Conservation (phyloP, 768 basidiomycete species). For the Rhodotorula graminis region DNA sequence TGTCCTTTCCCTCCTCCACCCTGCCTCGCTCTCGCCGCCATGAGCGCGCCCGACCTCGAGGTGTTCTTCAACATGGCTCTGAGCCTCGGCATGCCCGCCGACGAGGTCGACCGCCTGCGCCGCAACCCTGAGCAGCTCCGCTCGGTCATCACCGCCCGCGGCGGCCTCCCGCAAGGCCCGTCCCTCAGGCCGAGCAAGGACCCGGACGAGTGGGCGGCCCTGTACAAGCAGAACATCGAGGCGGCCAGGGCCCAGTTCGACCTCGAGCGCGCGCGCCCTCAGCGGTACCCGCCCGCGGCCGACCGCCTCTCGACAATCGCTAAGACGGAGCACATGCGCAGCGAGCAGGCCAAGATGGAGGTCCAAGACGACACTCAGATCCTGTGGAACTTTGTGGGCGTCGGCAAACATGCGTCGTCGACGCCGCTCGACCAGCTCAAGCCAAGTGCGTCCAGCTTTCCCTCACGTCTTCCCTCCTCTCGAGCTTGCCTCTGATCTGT, state of each 20-base stretch:
- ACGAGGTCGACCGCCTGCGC: neutral
- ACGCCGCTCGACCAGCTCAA: neutral
- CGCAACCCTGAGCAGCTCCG: neutral
- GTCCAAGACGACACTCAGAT: fast-evolving
- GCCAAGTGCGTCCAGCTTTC: neutral
- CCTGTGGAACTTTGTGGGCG: neutral
- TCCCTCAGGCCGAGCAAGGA: too few relatives aligned
- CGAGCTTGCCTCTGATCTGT: neutral
- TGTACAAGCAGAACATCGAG: neutral
- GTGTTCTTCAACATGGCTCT: neutral
- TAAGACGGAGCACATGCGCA: neutral
- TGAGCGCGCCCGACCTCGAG: neutral
- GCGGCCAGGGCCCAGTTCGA: too few relatives aligned
- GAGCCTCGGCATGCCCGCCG: neutral
- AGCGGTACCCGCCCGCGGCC: too few relatives aligned
- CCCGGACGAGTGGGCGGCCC: too few relatives aligned
- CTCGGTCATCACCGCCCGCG: too few relatives aligned
- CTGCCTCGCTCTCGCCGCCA: neutral
- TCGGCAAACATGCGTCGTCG: neutral
- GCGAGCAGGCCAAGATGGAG: neutral
- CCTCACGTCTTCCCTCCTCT: too few relatives aligned
- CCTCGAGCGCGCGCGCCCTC: neutral
- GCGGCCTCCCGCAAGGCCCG: too few relatives aligned
- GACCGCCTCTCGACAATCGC: neutral
- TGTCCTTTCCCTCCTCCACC: neutral